These are phyloP conservation scores for Penicillium sp. DNA, from an alignment of 2,329 filamentous ascomycete species.

Conservation along the genomic window DNA sequence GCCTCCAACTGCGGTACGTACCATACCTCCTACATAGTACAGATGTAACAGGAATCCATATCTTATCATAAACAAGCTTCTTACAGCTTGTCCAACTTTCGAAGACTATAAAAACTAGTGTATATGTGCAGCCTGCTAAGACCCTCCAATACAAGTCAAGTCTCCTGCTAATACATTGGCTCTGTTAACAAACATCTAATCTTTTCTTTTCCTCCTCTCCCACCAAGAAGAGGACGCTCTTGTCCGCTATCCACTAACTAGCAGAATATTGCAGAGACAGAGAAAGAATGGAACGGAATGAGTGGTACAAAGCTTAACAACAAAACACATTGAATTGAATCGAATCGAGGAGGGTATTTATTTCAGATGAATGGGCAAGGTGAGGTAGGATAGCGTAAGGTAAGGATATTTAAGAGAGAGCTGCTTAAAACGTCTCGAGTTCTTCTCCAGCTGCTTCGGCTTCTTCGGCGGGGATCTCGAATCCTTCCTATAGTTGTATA, in stretches of 20 bases:
- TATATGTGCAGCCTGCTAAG: too few species aligned
- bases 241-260: background rate
- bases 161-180: background rate
- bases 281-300: background rate
- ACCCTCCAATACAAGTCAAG: too few species aligned
- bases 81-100: too few species aligned
- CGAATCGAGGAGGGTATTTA: background rate
- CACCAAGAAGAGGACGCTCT: background rate
- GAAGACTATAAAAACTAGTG: too few species aligned
- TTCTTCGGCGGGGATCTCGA: constrained; percentile 30
- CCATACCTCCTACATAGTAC: too few species aligned
- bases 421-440: constrained; percentile 28
- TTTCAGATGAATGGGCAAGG: background rate
- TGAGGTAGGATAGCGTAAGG: constrained; percentile 19
- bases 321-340: background rate
- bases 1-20: too few species aligned
- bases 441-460: constrained; percentile 24
- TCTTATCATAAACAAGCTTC: too few species aligned
- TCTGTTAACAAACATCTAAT: background rate
- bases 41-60: too few species aligned
- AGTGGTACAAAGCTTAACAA: background rate
- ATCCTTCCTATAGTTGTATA: constrained; percentile 23
- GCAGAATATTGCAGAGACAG: background rate
- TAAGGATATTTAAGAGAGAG: constrained; percentile 21
- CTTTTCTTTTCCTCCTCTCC: background rate